A percentile compares a stretch with the other conserved stretches of the same genome.
These are phyloP conservation scores for Scortechinia acanthostroma DNA, from an alignment of 2,329 filamentous ascomycete species.

Conservation along the genomic window DNA sequence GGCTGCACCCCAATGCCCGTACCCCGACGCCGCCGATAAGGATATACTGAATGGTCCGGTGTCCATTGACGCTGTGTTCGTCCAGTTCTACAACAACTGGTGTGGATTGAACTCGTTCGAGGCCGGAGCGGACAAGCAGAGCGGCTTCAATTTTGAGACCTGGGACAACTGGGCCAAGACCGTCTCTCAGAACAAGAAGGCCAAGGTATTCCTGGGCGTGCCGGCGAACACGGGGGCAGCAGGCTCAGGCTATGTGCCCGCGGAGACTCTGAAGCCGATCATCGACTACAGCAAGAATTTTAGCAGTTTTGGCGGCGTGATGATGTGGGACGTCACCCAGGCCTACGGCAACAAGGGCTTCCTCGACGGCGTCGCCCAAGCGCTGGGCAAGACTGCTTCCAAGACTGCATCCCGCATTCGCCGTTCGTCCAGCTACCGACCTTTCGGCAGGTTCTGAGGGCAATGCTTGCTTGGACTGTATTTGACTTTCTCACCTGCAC, in stretches of 20 bases:
- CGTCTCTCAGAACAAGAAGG: constrained; percentile 45
- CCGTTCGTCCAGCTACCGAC: no score
- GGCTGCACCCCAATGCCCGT: constrained; percentile 63
- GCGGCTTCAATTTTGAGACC: constrained; percentile 50
- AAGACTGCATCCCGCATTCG: no score
- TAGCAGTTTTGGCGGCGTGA: constrained; percentile 56
- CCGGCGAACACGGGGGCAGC: constrained; percentile 44
- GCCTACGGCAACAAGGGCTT: constrained; percentile 50
- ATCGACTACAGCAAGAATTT: constrained; percentile 45
- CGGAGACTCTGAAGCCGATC: constrained; percentile 34
- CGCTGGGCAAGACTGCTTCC: constrained; percentile 13
- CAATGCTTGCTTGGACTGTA: no score
- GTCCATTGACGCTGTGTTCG: constrained; percentile 49
- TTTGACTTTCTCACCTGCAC: no score
- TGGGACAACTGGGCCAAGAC: constrained; percentile 63
- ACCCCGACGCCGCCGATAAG: constrained; percentile 52
- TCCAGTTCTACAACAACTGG: constrained; percentile 67
- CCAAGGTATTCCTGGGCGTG: constrained; percentile 55
- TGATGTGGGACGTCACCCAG: constrained; percentile 65
- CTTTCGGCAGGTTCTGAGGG: no score
- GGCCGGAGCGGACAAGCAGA: constrained; percentile 28
- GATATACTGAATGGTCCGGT: constrained; percentile 45
- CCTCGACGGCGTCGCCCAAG: constrained; percentile 30
- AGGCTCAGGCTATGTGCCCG: constrained; percentile 42
- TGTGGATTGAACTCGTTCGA: constrained; percentile 52